phyloP scores from a whole-genome alignment of 1,139 yeast genomes.

The Blastobotrys apis region DNA sequence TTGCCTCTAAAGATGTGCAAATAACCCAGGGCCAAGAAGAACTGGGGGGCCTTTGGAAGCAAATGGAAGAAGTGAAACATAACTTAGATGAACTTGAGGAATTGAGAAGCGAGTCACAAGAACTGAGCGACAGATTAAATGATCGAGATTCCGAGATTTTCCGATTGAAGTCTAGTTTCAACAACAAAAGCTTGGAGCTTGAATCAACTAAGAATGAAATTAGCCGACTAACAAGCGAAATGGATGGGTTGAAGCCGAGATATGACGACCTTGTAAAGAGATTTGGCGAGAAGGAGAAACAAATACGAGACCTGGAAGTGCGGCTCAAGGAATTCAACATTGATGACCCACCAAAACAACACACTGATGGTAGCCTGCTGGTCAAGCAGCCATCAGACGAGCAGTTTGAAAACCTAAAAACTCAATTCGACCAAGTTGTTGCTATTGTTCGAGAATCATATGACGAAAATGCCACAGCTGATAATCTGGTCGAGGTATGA shows the following conservation, averaged over 20 bases:
- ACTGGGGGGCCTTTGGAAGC: slow-evolving; percentile 14
- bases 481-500: slow-evolving; percentile 12
- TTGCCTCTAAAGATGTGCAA: slow-evolving; percentile 13
- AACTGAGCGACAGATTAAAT: slow-evolving; percentile 9
- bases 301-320: not conserved
- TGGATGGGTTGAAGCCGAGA: no score
- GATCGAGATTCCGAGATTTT: slow-evolving; percentile 9
- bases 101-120: slow-evolving; percentile 9
- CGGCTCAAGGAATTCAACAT: no score
- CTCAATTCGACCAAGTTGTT: slow-evolving; percentile 9
- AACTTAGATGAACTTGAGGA: slow-evolving; percentile 14
- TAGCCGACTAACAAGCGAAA: not conserved
- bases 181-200: slow-evolving; percentile 12
- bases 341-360: no score
- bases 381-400: no score
- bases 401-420: no score
- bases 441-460: slow-evolving; percentile 7
- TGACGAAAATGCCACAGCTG: slow-evolving; percentile 9
- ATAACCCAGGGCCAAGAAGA: slow-evolving; percentile 13
- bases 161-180: slow-evolving; percentile 9
- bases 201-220: slow-evolving; percentile 9
- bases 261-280: not conserved
- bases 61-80: slow-evolving; percentile 13
- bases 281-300: not conserved
- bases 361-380: no score